Percentiles rank a stretch among this genome's conserved stretches.
Evolutionary conservation across 176 grass and related monocot species (phyloP).

Genomic region (bread wheat (Triticum aestivum)): DNA sequence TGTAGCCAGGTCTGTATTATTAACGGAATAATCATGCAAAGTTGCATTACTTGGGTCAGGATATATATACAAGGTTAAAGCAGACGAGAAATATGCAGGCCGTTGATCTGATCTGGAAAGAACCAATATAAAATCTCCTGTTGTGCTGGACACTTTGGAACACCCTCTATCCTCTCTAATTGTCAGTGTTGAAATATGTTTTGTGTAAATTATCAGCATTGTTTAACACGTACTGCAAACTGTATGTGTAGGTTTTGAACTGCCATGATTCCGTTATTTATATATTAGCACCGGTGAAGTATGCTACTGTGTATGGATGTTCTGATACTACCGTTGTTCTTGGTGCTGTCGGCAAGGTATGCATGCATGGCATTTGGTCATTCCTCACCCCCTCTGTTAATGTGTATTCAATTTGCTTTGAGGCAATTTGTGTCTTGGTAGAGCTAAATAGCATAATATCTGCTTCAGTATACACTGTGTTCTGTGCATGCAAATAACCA

Average conservation of each 20-base stretch:
- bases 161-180: background rate
- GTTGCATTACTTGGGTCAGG: background rate
- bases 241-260: constrained; percentile 79
- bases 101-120: background rate
- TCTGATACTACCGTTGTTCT: constrained; percentile 92
- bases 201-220: background rate
- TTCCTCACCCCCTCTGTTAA: background rate
- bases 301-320: constrained; percentile 94
- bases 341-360: constrained; percentile 98
- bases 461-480: background rate
- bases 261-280: constrained; percentile 98
- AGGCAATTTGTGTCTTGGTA: constrained; percentile 11
- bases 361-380: background rate
- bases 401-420: background rate
- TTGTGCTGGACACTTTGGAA: background rate
- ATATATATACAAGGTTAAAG: background rate
- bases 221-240: background rate
- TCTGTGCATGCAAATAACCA: background rate
- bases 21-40: constrained; percentile 4
- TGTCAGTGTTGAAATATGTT: constrained; percentile 10
- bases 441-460: constrained; percentile 1
- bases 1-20: background rate
- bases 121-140: background rate
- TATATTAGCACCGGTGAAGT: constrained; percentile 94
- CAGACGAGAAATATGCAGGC: background rate